A percentile compares a stretch with the other conserved stretches of the same genome.
phyloP scores from a whole-genome alignment of 1,284 basidiomycete species.

The Puccinia polysora region DNA sequence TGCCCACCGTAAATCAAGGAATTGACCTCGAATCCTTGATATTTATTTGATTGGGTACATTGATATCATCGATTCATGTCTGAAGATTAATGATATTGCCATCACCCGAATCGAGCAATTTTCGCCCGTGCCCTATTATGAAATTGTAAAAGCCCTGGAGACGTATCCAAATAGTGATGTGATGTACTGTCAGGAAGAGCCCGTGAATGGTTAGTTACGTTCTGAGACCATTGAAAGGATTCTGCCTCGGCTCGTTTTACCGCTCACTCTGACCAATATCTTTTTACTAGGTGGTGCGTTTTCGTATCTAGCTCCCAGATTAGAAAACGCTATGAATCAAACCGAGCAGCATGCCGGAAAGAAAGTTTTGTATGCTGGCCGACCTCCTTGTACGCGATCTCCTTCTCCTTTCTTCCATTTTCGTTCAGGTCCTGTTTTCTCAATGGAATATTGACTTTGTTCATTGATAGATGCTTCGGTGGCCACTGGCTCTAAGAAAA shows the following conservation, averaged over 20 bases:
- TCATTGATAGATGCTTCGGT: slow-evolving; percentile 32
- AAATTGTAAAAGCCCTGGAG: slow-evolving; percentile 59
- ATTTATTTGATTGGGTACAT: neutral
- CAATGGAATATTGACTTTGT: neutral
- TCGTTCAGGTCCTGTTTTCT: neutral
- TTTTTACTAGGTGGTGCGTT: slow-evolving; percentile 70
- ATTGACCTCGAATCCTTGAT: neutral
- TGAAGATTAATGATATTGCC: slow-evolving; percentile 74
- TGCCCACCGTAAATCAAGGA: too few species aligned
- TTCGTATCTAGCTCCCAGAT: slow-evolving; percentile 67
- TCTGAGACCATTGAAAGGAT: too few species aligned
- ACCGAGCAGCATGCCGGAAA: slow-evolving; percentile 86
- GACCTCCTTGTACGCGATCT: slow-evolving; percentile 48
- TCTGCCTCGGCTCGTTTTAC: slow-evolving; percentile 25
- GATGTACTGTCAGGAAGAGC: slow-evolving; percentile 75
- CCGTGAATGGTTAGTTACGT: slow-evolving; percentile 7
- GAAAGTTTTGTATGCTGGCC: slow-evolving; percentile 50
- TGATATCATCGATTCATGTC: neutral
- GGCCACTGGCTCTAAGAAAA: slow-evolving; percentile 42
- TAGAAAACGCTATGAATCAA: slow-evolving; percentile 59
- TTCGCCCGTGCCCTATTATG: slow-evolving; percentile 90
- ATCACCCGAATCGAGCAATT: slow-evolving; percentile 93
- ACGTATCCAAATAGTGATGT: slow-evolving; percentile 90
- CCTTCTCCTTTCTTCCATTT: neutral
- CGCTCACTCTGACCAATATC: slow-evolving; percentile 38